phyloP scores from a whole-genome alignment of 208 protist genomes.

The Phytomonas francai region DNA sequence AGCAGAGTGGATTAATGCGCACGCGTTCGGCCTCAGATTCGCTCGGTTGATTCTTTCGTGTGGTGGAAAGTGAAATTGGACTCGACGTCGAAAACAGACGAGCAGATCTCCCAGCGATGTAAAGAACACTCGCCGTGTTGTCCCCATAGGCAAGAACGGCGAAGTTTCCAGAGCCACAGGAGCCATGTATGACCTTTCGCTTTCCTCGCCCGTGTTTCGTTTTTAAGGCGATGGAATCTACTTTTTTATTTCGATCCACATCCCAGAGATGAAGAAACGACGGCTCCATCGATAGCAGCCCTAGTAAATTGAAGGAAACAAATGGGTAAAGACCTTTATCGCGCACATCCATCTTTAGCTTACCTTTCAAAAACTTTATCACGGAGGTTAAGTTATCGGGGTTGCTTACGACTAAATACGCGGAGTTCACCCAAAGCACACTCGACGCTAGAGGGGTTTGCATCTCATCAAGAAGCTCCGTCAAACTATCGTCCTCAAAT shows the following conservation, averaged over 20 bases:
- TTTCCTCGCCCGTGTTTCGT: constrained; percentile 28
- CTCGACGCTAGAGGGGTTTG: constrained; percentile 17
- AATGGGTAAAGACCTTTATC: constrained; percentile 25
- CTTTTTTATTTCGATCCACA: constrained; percentile 32
- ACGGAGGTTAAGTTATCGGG: constrained; percentile 19
- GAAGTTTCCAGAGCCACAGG: constrained; percentile 49
- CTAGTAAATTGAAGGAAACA: constrained; percentile 21
- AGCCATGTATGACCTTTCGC: constrained; percentile 11
- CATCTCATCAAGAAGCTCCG: constrained; percentile 43
- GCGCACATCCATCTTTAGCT: constrained; percentile 25
- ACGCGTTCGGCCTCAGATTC: neutral
- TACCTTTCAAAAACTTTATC: constrained; percentile 22
- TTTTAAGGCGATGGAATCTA: constrained; percentile 22
- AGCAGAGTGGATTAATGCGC: neutral
- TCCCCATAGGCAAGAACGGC: constrained; percentile 57
- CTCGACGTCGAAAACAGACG: constrained; percentile 25
- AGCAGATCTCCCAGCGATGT: constrained; percentile 28
- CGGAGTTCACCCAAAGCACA: constrained; percentile 42
- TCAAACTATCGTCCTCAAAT: constrained; percentile 31
- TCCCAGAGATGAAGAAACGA: constrained; percentile 40
- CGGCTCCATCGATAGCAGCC: constrained; percentile 20
- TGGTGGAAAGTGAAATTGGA: neutral
- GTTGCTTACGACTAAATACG: constrained; percentile 20
- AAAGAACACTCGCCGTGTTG: constrained; percentile 49
- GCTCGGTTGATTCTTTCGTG: neutral